phyloP scores from a whole-genome alignment of 805 yeast species.

The Monosporozyma aerobia region DNA sequence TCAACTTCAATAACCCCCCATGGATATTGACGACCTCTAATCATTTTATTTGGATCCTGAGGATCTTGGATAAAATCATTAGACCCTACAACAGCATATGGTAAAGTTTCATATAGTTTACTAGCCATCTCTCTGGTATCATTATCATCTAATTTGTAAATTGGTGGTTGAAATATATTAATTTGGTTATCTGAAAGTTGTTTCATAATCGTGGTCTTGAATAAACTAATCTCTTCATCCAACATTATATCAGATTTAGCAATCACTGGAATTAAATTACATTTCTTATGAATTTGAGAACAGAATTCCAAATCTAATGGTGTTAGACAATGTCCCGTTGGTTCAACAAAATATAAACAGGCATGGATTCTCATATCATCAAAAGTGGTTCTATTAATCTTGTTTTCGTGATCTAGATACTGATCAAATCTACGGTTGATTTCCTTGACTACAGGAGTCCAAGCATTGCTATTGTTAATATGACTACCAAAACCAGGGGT shows the following conservation, averaged over 20 bases:
- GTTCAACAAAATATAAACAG: conserved; percentile 86
- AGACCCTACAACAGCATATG: conserved; percentile 93
- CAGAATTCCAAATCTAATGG: conserved; percentile 84
- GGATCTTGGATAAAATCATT: conserved; percentile 55
- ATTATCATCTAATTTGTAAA: conserved; percentile 75
- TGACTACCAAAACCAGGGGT: conserved; percentile 93
- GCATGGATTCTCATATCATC: conserved; percentile 88
- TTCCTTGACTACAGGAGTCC: conserved; percentile 90
- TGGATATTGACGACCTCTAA: conserved; percentile 89
- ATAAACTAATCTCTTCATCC: conserved; percentile 68
- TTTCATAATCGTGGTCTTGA: conserved; percentile 67
- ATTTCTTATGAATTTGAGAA: conserved; percentile 81
- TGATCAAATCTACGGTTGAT: conserved; percentile 78
- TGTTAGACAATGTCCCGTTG: conserved; percentile 89
- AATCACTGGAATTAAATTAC: conserved; percentile 87
- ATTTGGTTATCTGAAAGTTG: conserved; percentile 73
- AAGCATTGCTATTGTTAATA: conserved; percentile 66
- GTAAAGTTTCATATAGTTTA: conserved; percentile 62
- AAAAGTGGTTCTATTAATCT: conserved; percentile 60
- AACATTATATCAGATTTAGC: conserved; percentile 92
- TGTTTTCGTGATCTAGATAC: conserved; percentile 83
- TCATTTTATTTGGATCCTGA: conserved; percentile 76
- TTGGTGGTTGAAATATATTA: conserved; percentile 65
- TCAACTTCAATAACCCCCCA: conserved; percentile 97
- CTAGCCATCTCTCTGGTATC: conserved; percentile 61